Base-by-base conservation (phyloP, 2,329 filamentous ascomycete genomes). In the Pestalotiopsis sp. region DNA sequence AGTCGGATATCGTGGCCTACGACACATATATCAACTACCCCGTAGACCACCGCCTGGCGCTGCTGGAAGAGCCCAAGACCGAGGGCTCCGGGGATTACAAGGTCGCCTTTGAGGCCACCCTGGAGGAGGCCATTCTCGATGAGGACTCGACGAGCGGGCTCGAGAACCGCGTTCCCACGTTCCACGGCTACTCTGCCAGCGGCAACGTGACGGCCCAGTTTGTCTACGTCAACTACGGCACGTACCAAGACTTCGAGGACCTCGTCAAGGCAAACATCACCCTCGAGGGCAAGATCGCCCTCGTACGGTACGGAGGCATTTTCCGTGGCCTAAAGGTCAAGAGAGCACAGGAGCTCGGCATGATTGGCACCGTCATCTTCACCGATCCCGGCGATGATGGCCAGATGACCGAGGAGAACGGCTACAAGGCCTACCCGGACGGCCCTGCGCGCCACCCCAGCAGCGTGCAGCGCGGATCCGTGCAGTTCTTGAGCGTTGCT, bases 261-360 rank as follows among this genome's bases (percentile, higher is more conserved):
- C 85, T 98, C 14, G 75, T 91, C 57, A 85, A 88, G 52, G 91
- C 92, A 48, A 93, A 94, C 71, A 81, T 98, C 67, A 89, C 87
- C 68, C 81, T 98, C 55, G 78, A 90, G 72, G 95, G 94, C 61
- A 97, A 97, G 80, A 95, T 98, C 72, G 94, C 93, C 1, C 83
- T 98, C 69, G 91, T 88, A 57, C 94, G 92, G 75, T 98, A 98
- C 77, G 95, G 95, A 17, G 85, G 88, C 59, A 90, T 95, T 69
- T 97, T 98, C 83, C 88, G 95, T 66, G 95, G 94, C 0, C 85
- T 98, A 70, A 98, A 98, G 79, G 89, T 98, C 67, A 97, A 97
- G 84, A 89, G 94, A 64, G 95, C 95, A 1, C 92, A 97, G 78
- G 94, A 98, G 73, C 84, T 97, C 20, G 95, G 94, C 44, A 95